Percentiles rank a stretch among this genome's conserved stretches.
Conservation (phyloP, 1,284 basidiomycete species). For the Moesziomyces aphidis region DNA sequence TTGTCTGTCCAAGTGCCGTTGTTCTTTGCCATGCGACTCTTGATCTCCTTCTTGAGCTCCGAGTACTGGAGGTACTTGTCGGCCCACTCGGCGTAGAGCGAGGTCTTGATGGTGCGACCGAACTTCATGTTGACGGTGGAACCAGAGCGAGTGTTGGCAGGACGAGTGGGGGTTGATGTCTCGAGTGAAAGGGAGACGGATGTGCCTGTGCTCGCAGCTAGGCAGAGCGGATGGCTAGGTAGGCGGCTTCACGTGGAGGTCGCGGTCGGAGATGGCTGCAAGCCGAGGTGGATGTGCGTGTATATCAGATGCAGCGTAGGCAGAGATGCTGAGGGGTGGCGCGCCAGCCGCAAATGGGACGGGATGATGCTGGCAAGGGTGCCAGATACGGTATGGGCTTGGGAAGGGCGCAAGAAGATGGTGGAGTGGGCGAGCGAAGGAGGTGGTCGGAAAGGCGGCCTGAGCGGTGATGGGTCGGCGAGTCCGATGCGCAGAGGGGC, state of each 20-base stretch:
- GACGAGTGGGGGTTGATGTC: not conserved
- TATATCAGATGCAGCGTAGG: not conserved
- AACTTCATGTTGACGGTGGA: slow-evolving; percentile 62
- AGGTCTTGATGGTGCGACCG: slow-evolving; percentile 67
- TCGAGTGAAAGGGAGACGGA: not conserved
- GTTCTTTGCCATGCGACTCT: slow-evolving; percentile 63
- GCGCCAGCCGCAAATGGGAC: not conserved
- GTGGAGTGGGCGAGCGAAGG: not conserved
- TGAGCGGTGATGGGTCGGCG: not conserved
- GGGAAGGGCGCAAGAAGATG: not conserved
- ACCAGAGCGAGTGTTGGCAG: not conserved
- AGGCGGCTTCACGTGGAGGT: no score
- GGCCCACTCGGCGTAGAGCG: slow-evolving; percentile 67
- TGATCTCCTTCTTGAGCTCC: slow-evolving; percentile 68
- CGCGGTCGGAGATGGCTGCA: not conserved
- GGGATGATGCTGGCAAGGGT: not conserved
- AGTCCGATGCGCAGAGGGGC: no score
- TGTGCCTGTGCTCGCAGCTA: not conserved
- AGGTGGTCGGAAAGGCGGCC: not conserved
- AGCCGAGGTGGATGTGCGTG: not conserved
- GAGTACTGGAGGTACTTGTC: slow-evolving; percentile 67
- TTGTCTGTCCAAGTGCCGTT: slow-evolving; percentile 65
- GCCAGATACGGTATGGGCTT: no score
- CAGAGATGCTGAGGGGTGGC: not conserved
- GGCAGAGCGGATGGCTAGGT: not conserved